Evolutionary conservation across 75 land plant genomes (phyloP).

Genomic region (Ceratopteris richardii): DNA sequence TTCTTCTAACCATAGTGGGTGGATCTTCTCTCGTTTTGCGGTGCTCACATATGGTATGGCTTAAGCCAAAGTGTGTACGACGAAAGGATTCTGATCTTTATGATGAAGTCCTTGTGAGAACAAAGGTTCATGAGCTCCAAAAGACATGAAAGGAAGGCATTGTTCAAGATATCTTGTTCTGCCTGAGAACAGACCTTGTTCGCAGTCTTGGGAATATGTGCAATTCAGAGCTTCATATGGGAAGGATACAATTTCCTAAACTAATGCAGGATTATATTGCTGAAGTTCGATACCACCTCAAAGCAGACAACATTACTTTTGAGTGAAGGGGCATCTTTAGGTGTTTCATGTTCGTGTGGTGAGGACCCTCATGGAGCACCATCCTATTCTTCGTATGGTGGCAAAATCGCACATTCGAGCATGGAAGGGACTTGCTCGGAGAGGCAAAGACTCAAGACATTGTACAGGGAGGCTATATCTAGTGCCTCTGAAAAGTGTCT

Average conservation of each 20-base stretch:
- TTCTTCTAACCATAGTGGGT: conserved; percentile 51
- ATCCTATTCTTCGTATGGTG: conserved; percentile 76
- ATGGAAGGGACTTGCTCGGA: conserved; percentile 10
- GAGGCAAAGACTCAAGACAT: conserved; percentile 6
- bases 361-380: conserved; percentile 81
- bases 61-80: conserved; percentile 51
- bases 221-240: conserved; percentile 91
- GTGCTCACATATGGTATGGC: conserved; percentile 48
- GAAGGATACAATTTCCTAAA: conserved; percentile 72
- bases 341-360: conserved; percentile 96
- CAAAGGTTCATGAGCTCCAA: conserved; percentile 82
- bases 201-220: conserved; percentile 97
- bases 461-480: conserved; percentile 22
- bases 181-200: conserved; percentile 81
- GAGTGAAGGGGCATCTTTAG: conserved; percentile 97
- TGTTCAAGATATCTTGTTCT: conserved; percentile 84
- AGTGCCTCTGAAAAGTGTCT: conserved; percentile 28
- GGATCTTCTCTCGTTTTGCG: conserved; percentile 46
- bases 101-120: conserved; percentile 87
- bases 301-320: conserved; percentile 82
- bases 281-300: conserved; percentile 85
- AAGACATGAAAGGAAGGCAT: conserved; percentile 65
- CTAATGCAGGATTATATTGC: conserved; percentile 96
- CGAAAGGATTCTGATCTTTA: conserved; percentile 73
- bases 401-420: conserved; percentile 9